phyloP scores from a whole-genome alignment of 495 filamentous ascomycete species.

The Talaromyces ruber region DNA sequence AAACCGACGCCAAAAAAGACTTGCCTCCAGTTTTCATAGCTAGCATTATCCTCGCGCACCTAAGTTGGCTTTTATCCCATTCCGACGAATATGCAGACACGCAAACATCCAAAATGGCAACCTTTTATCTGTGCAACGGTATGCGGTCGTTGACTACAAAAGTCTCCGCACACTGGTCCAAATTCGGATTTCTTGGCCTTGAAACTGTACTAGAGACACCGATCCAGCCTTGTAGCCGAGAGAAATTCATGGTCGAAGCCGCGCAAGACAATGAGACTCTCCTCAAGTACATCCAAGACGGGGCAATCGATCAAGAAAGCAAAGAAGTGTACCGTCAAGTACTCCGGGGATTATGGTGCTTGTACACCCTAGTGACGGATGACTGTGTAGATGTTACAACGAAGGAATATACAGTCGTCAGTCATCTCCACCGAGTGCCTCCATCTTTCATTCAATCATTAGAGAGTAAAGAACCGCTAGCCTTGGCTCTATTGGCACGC shows the following conservation, averaged over 20 bases:
- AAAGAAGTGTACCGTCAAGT: constrained; percentile 1
- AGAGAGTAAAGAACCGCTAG: neutral
- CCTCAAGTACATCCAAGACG: neutral
- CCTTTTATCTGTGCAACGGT: constrained; percentile 1
- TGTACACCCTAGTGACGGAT: neutral
- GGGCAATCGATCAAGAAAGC: neutral
- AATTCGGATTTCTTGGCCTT: neutral
- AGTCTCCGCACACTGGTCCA: neutral
- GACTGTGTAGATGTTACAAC: neutral
- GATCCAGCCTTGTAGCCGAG: neutral
- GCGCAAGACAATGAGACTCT: neutral
- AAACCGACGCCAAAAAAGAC: neutral
- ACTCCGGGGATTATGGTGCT: neutral
- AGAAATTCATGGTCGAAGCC: neutral
- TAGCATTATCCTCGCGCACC: constrained; percentile 1
- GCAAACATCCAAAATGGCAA: neutral
- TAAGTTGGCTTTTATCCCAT: constrained; percentile 1
- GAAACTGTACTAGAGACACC: neutral
- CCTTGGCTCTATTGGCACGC: neutral
- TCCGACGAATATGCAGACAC: neutral
- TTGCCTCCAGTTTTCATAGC: neutral
- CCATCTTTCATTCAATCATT: neutral
- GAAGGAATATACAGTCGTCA: neutral
- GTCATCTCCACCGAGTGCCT: constrained; percentile 1
- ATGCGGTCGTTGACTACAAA: neutral